A percentile compares a stretch with the other conserved stretches of the same genome.
phyloP scores from a whole-genome alignment of 2,329 filamentous ascomycete genomes.

The Epichloe sylvatica region DNA sequence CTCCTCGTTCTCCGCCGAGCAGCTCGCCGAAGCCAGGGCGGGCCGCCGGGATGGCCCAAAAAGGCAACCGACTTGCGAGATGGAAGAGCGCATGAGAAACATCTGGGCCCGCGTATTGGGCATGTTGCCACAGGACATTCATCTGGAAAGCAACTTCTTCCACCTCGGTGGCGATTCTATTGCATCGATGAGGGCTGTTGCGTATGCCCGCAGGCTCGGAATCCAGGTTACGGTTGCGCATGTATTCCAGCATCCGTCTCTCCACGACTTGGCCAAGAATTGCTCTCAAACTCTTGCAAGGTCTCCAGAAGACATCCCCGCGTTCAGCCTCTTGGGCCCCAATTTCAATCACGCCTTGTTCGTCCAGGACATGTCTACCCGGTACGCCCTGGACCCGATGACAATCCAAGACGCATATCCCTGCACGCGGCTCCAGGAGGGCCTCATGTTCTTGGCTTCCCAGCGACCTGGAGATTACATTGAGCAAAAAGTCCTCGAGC shows the following conservation, averaged over 20 bases:
- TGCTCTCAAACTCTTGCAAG: too few relatives aligned
- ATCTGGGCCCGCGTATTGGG: conserved; percentile 21
- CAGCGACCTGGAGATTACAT: conserved; percentile 22
- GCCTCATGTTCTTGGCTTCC: conserved; percentile 22
- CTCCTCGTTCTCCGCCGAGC: neutral
- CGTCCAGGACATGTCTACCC: neutral
- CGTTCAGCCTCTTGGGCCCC: neutral
- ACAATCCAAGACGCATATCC: conserved; percentile 22
- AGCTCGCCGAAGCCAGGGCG: neutral
- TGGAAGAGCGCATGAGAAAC: neutral
- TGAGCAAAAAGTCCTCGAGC: conserved; percentile 7
- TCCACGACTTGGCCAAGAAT: neutral
- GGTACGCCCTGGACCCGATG: neutral
- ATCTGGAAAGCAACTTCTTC: conserved; percentile 13
- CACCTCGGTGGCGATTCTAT: neutral
- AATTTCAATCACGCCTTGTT: neutral
- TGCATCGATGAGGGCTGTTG: neutral
- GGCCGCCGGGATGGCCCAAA: neutral
- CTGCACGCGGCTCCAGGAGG: conserved; percentile 25
- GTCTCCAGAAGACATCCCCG: neutral
- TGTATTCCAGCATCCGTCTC: neutral
- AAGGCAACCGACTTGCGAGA: neutral
- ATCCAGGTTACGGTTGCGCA: neutral
- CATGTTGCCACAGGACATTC: conserved; percentile 9
- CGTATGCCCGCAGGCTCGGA: neutral